A percentile compares a stretch with the other conserved stretches of the same genome.
These are phyloP conservation scores for Zygoascus bituminiphila DNA, from an alignment of 805 yeast species.

Conservation along the genomic window DNA sequence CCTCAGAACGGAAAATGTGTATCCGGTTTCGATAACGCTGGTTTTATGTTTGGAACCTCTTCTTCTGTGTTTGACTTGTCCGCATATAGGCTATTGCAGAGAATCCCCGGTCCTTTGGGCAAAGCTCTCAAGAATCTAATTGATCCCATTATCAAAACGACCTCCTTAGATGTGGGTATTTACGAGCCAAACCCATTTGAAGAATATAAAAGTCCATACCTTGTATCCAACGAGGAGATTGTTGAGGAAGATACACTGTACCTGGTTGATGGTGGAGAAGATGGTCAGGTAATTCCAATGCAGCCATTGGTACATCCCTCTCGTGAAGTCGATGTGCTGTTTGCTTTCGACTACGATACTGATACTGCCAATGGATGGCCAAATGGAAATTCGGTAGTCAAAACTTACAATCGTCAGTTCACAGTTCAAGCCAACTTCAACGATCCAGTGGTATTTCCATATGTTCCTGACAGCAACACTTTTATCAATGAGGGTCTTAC, in stretches of 20 bases:
- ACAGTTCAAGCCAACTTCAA: conserved; percentile 14
- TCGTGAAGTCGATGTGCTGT: conserved; percentile 53
- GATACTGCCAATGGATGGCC: conserved; percentile 31
- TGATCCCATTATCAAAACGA: conserved; percentile 4
- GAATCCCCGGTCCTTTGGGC: conserved; percentile 60
- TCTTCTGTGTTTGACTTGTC: conserved; percentile 50
- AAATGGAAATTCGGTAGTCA: conserved; percentile 22
- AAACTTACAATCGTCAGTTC: conserved; percentile 25
- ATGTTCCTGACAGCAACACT: conserved; percentile 13
- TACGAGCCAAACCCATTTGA: conserved; percentile 68
- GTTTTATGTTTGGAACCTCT: conserved; percentile 75
- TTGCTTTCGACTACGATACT: conserved; percentile 39
- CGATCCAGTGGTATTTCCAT: conserved; percentile 9
- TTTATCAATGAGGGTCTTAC: conserved; percentile 14
- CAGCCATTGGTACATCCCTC: conserved; percentile 53
- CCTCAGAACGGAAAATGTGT: conserved; percentile 44
- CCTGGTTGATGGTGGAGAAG: conserved; percentile 72
- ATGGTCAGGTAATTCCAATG: conserved; percentile 55
- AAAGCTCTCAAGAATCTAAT: conserved; percentile 31
- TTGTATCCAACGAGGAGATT: conserved; percentile 27
- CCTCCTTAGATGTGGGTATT: conserved; percentile 55
- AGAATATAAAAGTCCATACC: conserved; percentile 31
- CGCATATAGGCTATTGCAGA: conserved; percentile 49
- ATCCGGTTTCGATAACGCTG: conserved; percentile 71
- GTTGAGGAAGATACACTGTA: conserved; percentile 34